Percentiles rank a stretch among this genome's conserved stretches.
phyloP scores from a whole-genome alignment of 139 green algal genomes.

The Tetradesmus lagerheimii region DNA sequence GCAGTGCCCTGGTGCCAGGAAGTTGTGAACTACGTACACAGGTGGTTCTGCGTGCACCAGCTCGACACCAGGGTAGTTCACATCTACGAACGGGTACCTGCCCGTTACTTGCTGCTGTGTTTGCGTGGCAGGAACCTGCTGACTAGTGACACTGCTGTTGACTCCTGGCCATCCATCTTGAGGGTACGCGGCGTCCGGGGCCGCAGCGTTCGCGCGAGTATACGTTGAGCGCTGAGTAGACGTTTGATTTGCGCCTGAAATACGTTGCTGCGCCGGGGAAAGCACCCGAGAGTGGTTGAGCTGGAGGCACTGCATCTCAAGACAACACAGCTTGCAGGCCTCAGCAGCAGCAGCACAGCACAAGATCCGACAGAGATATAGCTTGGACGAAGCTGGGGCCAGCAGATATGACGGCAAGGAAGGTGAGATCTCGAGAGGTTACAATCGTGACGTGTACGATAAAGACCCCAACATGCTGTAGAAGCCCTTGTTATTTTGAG shows the following conservation, averaged over 20 bases:
- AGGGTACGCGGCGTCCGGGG: neutral
- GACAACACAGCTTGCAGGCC: neutral
- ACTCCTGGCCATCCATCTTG: neutral
- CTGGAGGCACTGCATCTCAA: neutral
- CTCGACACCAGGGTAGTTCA: neutral
- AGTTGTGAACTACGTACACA: constrained; percentile 34
- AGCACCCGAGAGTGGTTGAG: neutral
- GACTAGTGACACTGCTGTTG: neutral
- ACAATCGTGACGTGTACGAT: neutral
- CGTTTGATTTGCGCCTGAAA: neutral
- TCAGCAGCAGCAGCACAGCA: neutral
- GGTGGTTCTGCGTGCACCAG: constrained; percentile 23
- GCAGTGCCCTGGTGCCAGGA: constrained; percentile 21
- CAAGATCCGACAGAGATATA: neutral
- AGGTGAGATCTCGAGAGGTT: neutral
- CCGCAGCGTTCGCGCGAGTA: neutral
- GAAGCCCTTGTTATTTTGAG: too few species aligned
- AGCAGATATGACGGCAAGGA: neutral
- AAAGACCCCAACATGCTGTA: too few species aligned
- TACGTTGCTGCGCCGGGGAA: neutral
- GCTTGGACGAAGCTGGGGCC: neutral
- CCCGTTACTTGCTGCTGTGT: neutral
- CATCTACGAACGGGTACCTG: constrained; percentile 21
- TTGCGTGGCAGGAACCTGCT: neutral
- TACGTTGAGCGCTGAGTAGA: neutral